Evolutionary conservation across 2,329 filamentous ascomycete genomes (phyloP).

Genomic region (Cytospora piceae): DNA sequence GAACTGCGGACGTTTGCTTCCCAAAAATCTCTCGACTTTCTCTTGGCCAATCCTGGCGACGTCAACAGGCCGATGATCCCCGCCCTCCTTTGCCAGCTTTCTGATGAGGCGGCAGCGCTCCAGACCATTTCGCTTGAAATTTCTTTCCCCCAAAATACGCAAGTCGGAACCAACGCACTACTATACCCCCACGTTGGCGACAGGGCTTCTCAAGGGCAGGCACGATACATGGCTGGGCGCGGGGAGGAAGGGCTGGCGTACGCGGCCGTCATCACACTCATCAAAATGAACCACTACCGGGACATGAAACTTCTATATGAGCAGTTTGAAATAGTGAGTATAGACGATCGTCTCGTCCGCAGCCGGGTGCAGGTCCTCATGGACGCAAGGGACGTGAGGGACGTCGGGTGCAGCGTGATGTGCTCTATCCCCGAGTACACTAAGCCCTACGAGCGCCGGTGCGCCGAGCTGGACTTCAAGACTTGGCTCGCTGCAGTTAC

Average conservation of each 20-base stretch:
- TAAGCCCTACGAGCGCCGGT: fast-evolving
- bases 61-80: not conserved
- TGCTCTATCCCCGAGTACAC: not conserved
- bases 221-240: not conserved
- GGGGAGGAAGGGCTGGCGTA: not conserved
- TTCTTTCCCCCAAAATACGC: not conserved
- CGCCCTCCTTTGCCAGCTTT: not conserved
- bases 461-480: not conserved
- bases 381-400: too few species aligned
- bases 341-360: not conserved
- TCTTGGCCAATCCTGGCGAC: not conserved
- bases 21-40: not conserved
- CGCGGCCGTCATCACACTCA: not conserved
- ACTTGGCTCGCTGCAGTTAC: not conserved
- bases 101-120: not conserved
- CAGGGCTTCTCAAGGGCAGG: not conserved
- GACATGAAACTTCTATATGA: not conserved
- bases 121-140: not conserved
- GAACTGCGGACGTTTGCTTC: not conserved
- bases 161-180: not conserved
- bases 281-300: not conserved
- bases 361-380: too few species aligned
- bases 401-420: too few species aligned
- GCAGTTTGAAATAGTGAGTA: too few species aligned
- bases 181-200: not conserved